Evolutionary conservation across 441 rosid species (phyloP), one percentile per base, ranked within the genome.

Genomic region (Flueggea neowawraea): DNA sequence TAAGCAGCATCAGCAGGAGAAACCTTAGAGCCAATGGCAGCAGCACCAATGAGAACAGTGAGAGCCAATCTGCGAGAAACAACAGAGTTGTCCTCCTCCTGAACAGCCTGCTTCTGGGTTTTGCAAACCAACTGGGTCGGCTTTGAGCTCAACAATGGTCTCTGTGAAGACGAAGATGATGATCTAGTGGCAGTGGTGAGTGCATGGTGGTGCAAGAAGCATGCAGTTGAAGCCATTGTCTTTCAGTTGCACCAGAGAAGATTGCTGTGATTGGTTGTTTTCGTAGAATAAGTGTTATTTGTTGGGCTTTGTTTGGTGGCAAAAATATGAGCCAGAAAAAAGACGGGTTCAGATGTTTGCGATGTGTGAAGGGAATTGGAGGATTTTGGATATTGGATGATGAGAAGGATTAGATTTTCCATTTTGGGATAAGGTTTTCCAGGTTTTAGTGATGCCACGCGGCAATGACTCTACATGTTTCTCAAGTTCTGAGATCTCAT

Each of bases 1-100:
- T 95, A 95, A 72, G 99, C 97, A 10, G 99, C 99, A 58, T 84
- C 96, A 13, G 99, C 99, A 16, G 97, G 97, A 54, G 97, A 77
- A 54, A 80, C 96, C 86, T 78, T 90, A 70, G 98, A 88, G 65
- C 88, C 89, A 61, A 85, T 62, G 6, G 97, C 97, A 3, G 97
- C 97, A 17, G 95, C 87, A 6, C 98, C 98, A 11, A 86, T 70
- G 69, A 92, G 89, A 28, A 86, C 82, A 1, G 92, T 84, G 65
- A 92, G 85, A 70, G 96, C 98, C 61, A 91, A 69, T 56, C 99
- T 83, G 59, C 99, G 94, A 43, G 99, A 87, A 31, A 91, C 83
- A 15, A 68, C 65, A 52, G 65, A 64, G 60, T 11, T 61, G 36
- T 78, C 90, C 10, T 64, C 78, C 10, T 13, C 64, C 4, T 60